Conservation (phyloP, 805 yeast genomes). For the Cyberlindnera euphorbiiphila region DNA sequence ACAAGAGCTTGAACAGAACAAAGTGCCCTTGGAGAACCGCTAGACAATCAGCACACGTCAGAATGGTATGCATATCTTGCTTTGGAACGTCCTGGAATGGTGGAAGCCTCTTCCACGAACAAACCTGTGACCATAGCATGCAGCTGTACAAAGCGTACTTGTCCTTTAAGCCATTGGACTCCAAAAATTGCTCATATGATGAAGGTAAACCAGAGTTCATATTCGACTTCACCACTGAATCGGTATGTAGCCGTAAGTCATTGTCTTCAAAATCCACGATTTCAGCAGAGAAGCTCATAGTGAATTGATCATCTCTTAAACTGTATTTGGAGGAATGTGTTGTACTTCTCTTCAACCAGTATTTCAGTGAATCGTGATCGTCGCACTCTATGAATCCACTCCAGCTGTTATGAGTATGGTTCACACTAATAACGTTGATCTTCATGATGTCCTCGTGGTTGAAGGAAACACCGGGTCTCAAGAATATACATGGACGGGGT, state of each 20-base stretch:
- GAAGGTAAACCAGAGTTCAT: background rate
- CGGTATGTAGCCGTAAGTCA: slow-evolving; percentile 14
- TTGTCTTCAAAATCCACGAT: slow-evolving; percentile 22
- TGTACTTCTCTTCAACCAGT: slow-evolving; percentile 11
- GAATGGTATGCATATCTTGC: slow-evolving; percentile 3
- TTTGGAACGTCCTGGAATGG: slow-evolving; percentile 19
- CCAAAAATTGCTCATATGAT: background rate
- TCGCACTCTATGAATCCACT: slow-evolving; percentile 11
- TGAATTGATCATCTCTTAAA: slow-evolving; percentile 1
- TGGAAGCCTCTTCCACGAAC: slow-evolving; percentile 20
- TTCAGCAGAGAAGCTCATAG: slow-evolving; percentile 12
- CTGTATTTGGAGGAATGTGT: background rate
- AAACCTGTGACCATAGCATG: slow-evolving; percentile 16
- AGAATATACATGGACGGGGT: slow-evolving; percentile 14
- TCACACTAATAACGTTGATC: slow-evolving; percentile 10
- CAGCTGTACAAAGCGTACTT: slow-evolving; percentile 6
- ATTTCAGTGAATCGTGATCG: slow-evolving; percentile 2
- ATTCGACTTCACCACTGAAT: background rate
- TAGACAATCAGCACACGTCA: slow-evolving; percentile 22
- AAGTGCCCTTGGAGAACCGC: slow-evolving; percentile 13
- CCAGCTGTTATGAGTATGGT: slow-evolving; percentile 2
- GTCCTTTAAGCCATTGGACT: background rate
- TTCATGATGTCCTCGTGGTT: slow-evolving; percentile 6
- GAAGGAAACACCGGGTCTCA: slow-evolving; percentile 18
- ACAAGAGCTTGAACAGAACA: slow-evolving; percentile 15